These are phyloP conservation scores for Camellia granthamiana DNA, from an alignment of 148 eudicot species.

Conservation along the genomic window DNA sequence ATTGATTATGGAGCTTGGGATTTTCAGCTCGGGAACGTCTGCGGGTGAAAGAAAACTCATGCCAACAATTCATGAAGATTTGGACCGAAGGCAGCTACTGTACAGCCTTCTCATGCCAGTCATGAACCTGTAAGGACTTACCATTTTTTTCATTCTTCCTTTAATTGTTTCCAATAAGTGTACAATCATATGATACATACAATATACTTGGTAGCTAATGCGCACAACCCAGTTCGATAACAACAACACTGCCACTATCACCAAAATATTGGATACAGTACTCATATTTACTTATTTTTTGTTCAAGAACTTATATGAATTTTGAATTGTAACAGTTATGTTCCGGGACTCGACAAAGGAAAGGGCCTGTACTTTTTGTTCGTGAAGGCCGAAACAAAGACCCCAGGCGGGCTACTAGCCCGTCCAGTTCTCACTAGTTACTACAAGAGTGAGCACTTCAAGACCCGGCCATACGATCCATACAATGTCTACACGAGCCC, in stretches of 20 bases:
- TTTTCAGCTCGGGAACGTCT: slow-evolving; percentile 49
- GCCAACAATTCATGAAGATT: slow-evolving; percentile 59
- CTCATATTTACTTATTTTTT: too few relatives aligned
- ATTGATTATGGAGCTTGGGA: background rate
- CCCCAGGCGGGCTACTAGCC: slow-evolving; percentile 72
- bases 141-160: background rate
- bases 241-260: too few relatives aligned
- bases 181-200: too few relatives aligned
- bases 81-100: slow-evolving; percentile 49
- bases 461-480: slow-evolving; percentile 56
- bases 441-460: slow-evolving; percentile 69
- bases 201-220: too few relatives aligned
- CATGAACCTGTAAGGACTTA: slow-evolving; percentile 45
- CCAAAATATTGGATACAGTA: too few relatives aligned
- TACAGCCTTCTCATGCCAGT: slow-evolving; percentile 71
- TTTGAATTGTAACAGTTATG: slow-evolving; percentile 35
- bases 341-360: slow-evolving; percentile 66
- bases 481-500: slow-evolving; percentile 75
- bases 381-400: slow-evolving; percentile 67
- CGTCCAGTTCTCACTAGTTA: slow-evolving; percentile 78
- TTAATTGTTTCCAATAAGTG: background rate
- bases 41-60: slow-evolving; percentile 69
- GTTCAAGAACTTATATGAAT: too few relatives aligned
- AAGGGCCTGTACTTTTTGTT: slow-evolving; percentile 66
- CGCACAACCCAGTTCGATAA: too few relatives aligned